Conservation (phyloP, 371 early-diverging fungal genomes). For the Pancytospora philotis region DNA sequence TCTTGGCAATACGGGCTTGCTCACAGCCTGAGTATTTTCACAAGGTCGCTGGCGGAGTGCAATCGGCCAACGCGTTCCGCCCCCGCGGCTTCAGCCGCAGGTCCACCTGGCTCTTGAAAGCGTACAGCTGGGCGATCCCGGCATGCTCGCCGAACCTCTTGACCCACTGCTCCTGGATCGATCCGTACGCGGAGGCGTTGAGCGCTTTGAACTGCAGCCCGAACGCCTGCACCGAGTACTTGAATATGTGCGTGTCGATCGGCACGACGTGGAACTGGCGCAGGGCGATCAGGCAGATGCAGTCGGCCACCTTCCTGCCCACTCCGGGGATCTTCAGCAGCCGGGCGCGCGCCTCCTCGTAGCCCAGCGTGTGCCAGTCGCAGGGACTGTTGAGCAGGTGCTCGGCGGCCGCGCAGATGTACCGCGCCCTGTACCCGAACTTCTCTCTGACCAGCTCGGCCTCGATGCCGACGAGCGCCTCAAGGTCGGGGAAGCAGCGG, state of each 20-base stretch:
- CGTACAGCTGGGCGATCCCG: conserved; percentile 50
- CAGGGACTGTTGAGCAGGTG: background rate
- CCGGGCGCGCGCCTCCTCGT: background rate
- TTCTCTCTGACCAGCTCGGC: conserved; percentile 65
- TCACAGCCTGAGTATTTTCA: no score
- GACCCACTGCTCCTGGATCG: conserved; percentile 36
- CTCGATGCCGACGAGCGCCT: conserved; percentile 59
- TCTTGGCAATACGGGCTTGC: no score
- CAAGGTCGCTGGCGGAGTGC: no score
- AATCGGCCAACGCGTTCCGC: no score
- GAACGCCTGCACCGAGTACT: conserved; percentile 30
- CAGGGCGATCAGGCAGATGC: conserved; percentile 70
- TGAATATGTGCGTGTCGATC: conserved; percentile 77
- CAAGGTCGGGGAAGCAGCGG: conserved; percentile 61
- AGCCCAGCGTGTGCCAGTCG: background rate
- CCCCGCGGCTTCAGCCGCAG: no score
- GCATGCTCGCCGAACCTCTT: conserved; percentile 46
- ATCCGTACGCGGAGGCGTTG: conserved; percentile 15
- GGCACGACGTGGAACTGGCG: conserved; percentile 72
- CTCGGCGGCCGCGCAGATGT: conserved; percentile 66
- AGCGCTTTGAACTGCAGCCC: conserved; percentile 1
- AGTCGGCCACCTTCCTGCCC: conserved; percentile 92
- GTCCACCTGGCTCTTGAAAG: conserved; percentile 35
- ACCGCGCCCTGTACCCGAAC: conserved; percentile 85
- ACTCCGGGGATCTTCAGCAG: conserved; percentile 55